Percentiles rank a stretch among this genome's conserved stretches.
Evolutionary conservation across 1,284 basidiomycete genomes (phyloP).

Genomic region (Austroboletus rostrupii): DNA sequence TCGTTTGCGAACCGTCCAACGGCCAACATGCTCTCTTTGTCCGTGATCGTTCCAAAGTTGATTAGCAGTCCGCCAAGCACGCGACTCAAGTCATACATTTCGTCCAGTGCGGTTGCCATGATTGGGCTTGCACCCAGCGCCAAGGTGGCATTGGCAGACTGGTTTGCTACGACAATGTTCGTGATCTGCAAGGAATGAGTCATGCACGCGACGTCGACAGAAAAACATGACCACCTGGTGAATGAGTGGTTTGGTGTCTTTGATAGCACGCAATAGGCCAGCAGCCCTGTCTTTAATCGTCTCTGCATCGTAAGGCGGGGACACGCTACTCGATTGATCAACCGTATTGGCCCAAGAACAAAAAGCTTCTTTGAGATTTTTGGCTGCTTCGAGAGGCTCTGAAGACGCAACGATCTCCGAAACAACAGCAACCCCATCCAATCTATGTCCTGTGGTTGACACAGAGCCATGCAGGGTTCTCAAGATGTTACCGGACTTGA

Average conservation of each 20-base stretch:
- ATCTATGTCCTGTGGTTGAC: slow-evolving; percentile 48
- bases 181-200: slow-evolving; percentile 62
- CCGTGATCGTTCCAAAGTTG: slow-evolving; percentile 85
- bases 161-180: slow-evolving; percentile 85
- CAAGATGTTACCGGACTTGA: slow-evolving; percentile 72
- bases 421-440: slow-evolving; percentile 88
- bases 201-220: not conserved
- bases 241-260: slow-evolving; percentile 61
- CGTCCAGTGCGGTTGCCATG: slow-evolving; percentile 83
- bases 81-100: slow-evolving; percentile 78
- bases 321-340: slow-evolving; percentile 21
- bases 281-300: slow-evolving; percentile 36
- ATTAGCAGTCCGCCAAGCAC: slow-evolving; percentile 74
- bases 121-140: slow-evolving; percentile 90
- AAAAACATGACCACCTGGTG: slow-evolving; percentile 59
- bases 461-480: slow-evolving; percentile 70
- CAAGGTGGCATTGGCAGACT: slow-evolving; percentile 89
- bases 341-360: slow-evolving; percentile 35
- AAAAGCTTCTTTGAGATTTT: slow-evolving; percentile 43
- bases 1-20: slow-evolving; percentile 74
- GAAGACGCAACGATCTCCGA: slow-evolving; percentile 79
- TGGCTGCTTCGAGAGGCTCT: slow-evolving; percentile 60
- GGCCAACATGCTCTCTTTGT: slow-evolving; percentile 75
- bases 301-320: slow-evolving; percentile 22
- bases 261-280: slow-evolving; percentile 49